Base-by-base conservation (phyloP, 495 filamentous ascomycete species). In the Oidiodendron maius region DNA sequence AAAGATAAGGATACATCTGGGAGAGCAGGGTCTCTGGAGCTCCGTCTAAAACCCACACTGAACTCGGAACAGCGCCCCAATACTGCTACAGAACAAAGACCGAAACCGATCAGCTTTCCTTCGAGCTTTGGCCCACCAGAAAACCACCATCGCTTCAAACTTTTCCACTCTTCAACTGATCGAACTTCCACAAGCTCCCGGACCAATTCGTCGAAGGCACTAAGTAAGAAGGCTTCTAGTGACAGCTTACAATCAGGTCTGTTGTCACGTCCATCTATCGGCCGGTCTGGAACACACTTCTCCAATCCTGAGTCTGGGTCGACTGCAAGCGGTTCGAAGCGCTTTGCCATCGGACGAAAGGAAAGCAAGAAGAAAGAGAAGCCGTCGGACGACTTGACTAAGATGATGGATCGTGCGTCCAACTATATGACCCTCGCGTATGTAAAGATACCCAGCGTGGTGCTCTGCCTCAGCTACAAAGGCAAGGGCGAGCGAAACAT, bases 381-480 rank as follows among this genome's bases (percentile, higher is more conserved):
- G 34, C 74, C 78, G 4, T 87, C 86, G 0, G 94, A 97, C 59
- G 94, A 99, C 56, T 68, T 99, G n/a, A 89, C 90, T 2, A 91
- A 95, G 68, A 99, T 99, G 93, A 91, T 99, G 62, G 82, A 84
- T 40, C 82, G 93, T 24, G 93, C 93, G 5, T 93, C 86, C 17
- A 95, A 91, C 61, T 97, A 93, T 69, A 96, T 96, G 89, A 96
- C 91, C 0, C 78, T 99, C 21, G 84, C 91, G 15, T 94, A 93
- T 60, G 89, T 97, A 62, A 93, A 90, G 66, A 87, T 97, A 42
- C 87, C 91, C 1, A 90, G 87, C 52, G 90, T 97, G 39, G 91
- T 96, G 10, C 78, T 99, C 18, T 96, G 91, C 66, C 74, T 99
- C 45, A 91, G 86, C 62, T 99, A 96, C 71, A 97, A 99, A 64